Evolutionary conservation across 2,329 filamentous ascomycete genomes (phyloP).

Genomic region (Claviceps quebecensis): DNA sequence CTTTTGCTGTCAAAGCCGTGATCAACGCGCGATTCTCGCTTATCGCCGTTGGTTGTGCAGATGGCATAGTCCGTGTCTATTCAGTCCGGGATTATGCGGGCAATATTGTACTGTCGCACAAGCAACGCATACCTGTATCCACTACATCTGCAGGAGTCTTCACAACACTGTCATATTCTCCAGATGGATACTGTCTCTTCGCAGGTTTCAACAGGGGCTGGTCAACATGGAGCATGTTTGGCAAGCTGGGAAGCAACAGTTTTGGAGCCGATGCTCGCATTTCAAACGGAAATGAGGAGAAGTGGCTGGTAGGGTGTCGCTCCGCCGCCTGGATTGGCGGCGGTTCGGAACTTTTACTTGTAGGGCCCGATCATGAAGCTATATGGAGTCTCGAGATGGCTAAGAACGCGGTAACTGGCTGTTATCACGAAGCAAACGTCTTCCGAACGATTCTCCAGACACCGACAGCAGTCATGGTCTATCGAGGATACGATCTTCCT

Average conservation of each 20-base stretch:
- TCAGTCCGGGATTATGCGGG: constrained; percentile 85
- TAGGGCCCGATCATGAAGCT: constrained; percentile 56
- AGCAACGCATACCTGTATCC: constrained; percentile 56
- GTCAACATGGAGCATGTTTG: constrained; percentile 96
- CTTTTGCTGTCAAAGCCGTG: constrained; percentile 57
- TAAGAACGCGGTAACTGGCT: constrained; percentile 81
- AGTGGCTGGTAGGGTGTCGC: constrained; percentile 68
- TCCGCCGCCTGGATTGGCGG: constrained; percentile 78
- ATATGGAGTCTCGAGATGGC: constrained; percentile 87
- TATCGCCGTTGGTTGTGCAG: constrained; percentile 69
- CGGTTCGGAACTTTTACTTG: constrained; percentile 71
- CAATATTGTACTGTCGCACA: constrained; percentile 79
- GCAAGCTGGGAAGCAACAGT: constrained; percentile 73
- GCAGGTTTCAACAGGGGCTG: constrained; percentile 85
- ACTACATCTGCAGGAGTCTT: constrained; percentile 52
- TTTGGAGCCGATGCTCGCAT: constrained; percentile 57
- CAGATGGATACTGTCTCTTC: constrained; percentile 92
- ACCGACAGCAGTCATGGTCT: constrained; percentile 77
- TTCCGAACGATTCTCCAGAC: constrained; percentile 82
- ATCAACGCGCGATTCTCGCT: constrained; percentile 94
- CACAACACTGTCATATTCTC: constrained; percentile 71
- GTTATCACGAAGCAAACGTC: constrained; percentile 82
- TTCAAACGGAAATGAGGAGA: constrained; percentile 55
- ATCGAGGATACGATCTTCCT: constrained; percentile 81
- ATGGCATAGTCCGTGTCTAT: constrained; percentile 77